Evolutionary conservation across 768 basidiomycete genomes (phyloP), one percentile per base, ranked within the genome.

Genomic region (Mycena haematopus): DNA sequence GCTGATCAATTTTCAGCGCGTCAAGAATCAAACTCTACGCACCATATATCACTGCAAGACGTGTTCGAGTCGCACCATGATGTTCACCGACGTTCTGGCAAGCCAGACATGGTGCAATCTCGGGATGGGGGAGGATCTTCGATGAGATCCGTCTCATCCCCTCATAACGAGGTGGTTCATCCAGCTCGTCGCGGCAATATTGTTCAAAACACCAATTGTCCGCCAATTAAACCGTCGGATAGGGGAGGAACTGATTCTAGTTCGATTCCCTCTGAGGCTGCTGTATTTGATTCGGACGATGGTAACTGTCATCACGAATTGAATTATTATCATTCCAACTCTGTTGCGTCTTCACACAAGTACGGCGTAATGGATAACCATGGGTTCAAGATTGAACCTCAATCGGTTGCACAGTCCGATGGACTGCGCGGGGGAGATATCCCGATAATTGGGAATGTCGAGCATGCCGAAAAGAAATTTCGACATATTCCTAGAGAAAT

Each of bases 391-490:
- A n/a, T n/a, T n/a, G n/a, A n/a, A n/a, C n/a, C n/a, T n/a, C n/a
- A n/a, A n/a, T n/a, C n/a, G n/a, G 21, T 44, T 44, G 42, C 42
- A 44, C 42, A 6, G 42, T 44, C 42, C 42, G 42, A 6, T n/a
- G 42, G 42, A 44, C 42, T 44, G 42, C 13, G 42, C 42, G 42
- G 42, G 42, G 42, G 42, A 44, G 42, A 44, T 44, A 44, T 44
- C 42, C n/a, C 42, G 21, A n/a, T n/a, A 13, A 44, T n/a, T n/a
- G n/a, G n/a, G n/a, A n/a, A n/a, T n/a, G n/a, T n/a, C n/a, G n/a
- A n/a, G n/a, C n/a, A n/a, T n/a, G n/a, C 42, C 42, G 13, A 44
- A 13, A 44, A 44, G 6, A n/a, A n/a, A n/a, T 3, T 44, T 44
- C 19, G 21, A 13, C 42, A 44, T 17, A 44, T n/a, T 44, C 21